phyloP scores from a whole-genome alignment of 2,329 filamentous ascomycete genomes.

The Pestalotiopsis sp. region DNA sequence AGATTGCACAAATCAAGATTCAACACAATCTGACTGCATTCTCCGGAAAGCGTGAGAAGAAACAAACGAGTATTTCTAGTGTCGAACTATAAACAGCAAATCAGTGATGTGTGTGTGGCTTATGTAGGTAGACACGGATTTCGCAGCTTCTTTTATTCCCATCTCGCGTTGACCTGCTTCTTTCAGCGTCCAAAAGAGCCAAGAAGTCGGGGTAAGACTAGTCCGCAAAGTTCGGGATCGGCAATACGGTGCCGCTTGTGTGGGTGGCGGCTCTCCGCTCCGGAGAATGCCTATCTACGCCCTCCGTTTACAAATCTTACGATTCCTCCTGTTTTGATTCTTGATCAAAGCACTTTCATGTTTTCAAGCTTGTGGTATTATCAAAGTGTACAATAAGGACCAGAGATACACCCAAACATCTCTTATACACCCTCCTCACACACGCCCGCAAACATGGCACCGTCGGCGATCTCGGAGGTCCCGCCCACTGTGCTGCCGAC shows the following conservation, averaged over 20 bases:
- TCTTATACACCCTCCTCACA: neutral
- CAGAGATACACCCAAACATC: neutral
- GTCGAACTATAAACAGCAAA: neutral
- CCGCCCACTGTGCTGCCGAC: conserved; percentile 19
- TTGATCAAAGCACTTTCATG: neutral
- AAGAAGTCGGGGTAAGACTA: neutral
- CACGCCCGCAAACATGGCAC: conserved; percentile 28
- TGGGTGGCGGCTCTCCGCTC: neutral
- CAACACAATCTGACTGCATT: too few relatives aligned
- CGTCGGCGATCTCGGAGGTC: conserved; percentile 31
- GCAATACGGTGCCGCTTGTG: neutral
- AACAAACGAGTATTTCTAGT: too few relatives aligned
- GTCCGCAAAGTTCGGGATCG: neutral
- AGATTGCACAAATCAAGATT: too few relatives aligned
- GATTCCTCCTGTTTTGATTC: neutral
- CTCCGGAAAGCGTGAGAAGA: too few relatives aligned
- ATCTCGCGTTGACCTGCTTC: neutral
- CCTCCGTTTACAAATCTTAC: neutral
- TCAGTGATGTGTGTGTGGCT: neutral
- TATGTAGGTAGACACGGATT: neutral
- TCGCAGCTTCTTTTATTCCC: neutral
- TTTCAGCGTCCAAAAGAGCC: neutral
- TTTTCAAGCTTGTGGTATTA: neutral
- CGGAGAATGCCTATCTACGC: neutral
- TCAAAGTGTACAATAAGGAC: neutral